Evolutionary conservation across 257 asterid species (phyloP), one percentile per base, ranked within the genome.

Genomic region (Datura wrightii): DNA sequence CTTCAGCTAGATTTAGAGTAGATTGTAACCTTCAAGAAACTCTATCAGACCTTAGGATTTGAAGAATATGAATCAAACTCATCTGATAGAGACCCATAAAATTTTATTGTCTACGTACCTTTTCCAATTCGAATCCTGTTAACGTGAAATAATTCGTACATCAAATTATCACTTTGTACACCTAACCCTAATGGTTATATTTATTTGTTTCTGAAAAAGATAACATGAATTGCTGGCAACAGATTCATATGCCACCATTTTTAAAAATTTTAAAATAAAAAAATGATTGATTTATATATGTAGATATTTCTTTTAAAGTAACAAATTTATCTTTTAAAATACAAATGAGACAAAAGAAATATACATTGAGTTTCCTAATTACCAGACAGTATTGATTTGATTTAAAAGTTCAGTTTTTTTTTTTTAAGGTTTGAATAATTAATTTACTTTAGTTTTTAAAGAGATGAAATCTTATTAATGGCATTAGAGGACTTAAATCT

Each of bases 351-450:
- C 60, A 44, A 83, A 83, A 65, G 50, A 71, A 79, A 55, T 18
- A 48, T 65, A 41, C 53, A 54, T 55, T 58, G 65, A 74, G 66
- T 53, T 15, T 60, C 44, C n/a, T 18, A 46, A 70, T 81, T 69
- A 80, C 84, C 46, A 79, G 46, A 79, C 82, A 78, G 62, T 72
- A 48, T 55, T 52, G 87, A 79, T 88, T 90, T 85, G 60, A 24
- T 48, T 78, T 31, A 34, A 50, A 52, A 50, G 60, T 8, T 24
- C 46, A 85, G 60, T 2, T 65, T 85, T 86, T 55, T 85, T 86
- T 55, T n/a, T 48, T 80, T 67, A 46, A 41, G 55, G 78, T 67
- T 82, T 0, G 4, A 31, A 24, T 24, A 24, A 24, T 24, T 50
- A 31, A 78, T 48, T 48, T 24, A 31, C 46, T 31, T 31, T 50